Evolutionary conservation across 139 green algal genomes (phyloP).

Genomic region (Edaphochlamys debaryana): DNA sequence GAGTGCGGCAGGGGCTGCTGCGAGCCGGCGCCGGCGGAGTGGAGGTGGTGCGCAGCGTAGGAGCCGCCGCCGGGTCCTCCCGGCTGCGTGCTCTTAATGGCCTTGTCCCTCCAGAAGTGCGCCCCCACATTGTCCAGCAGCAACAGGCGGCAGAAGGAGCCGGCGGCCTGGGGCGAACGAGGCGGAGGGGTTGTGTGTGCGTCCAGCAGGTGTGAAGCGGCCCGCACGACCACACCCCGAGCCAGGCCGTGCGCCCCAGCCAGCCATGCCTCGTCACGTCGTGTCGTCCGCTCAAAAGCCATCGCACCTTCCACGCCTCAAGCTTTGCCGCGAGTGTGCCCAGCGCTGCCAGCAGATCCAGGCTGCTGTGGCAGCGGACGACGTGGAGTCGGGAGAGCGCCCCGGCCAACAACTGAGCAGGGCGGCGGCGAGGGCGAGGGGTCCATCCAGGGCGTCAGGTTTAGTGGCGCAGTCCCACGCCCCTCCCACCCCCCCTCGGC

Average conservation of each 20-base stretch:
- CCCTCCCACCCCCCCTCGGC: too few species aligned
- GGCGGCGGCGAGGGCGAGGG: too few species aligned
- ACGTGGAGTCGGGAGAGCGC: slow-evolving; percentile 37
- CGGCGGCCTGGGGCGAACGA: neutral
- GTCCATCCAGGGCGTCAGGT: too few species aligned
- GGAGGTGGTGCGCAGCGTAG: too few species aligned
- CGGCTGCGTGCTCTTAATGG: slow-evolving; percentile 1
- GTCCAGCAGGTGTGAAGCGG: too few species aligned
- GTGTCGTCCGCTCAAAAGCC: too few species aligned
- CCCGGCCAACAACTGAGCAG: slow-evolving; percentile 8
- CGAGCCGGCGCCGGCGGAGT: neutral
- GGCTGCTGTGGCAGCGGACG: neutral
- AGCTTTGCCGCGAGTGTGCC: neutral
- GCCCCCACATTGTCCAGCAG: slow-evolving; percentile 30
- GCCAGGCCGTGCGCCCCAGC: too few species aligned
- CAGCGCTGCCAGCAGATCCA: slow-evolving; percentile 39
- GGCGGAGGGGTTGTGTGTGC: neutral
- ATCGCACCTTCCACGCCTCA: neutral
- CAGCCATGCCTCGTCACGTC: too few species aligned
- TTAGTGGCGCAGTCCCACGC: too few species aligned
- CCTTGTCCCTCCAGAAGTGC: slow-evolving; percentile 31
- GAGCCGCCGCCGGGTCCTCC: neutral
- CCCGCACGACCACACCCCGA: too few species aligned
- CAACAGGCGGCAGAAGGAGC: slow-evolving; percentile 16
- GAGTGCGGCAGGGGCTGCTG: slow-evolving; percentile 10